phyloP scores from a whole-genome alignment of 495 filamentous ascomycete species.

The Tuber indicum region DNA sequence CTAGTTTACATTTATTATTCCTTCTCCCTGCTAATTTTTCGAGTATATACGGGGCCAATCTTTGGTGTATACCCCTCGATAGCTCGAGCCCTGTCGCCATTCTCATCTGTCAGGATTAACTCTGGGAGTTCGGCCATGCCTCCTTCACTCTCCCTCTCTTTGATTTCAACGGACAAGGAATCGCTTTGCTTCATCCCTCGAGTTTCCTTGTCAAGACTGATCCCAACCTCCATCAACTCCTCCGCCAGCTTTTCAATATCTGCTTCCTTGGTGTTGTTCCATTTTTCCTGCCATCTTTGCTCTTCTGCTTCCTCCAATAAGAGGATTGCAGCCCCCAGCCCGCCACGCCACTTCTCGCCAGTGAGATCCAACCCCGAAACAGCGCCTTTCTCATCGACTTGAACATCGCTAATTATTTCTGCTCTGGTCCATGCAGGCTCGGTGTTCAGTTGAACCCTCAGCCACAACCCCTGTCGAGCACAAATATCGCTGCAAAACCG shows the following conservation, averaged over 20 bases:
- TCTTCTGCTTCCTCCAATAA: constrained; percentile 29
- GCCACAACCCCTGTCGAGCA: constrained; percentile 67
- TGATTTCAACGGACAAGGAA: neutral
- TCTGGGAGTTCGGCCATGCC: neutral
- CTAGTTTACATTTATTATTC: neutral
- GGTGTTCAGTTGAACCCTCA: constrained; percentile 77
- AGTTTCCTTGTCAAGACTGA: constrained; percentile 43
- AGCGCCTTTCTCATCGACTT: constrained; percentile 23
- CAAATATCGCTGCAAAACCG: constrained; percentile 83
- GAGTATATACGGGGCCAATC: constrained; percentile 5
- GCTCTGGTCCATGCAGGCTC: constrained; percentile 69
- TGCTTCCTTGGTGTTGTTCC: constrained; percentile 14
- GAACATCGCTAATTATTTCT: constrained; percentile 49
- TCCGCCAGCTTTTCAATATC: constrained; percentile 33
- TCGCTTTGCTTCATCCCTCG: neutral
- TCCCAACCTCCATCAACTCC: constrained; percentile 45
- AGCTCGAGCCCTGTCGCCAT: neutral
- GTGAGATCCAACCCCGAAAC: constrained; percentile 28
- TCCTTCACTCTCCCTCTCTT: neutral
- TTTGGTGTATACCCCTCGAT: constrained; percentile 37
- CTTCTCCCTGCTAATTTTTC: neutral
- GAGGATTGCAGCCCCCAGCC: constrained; percentile 10
- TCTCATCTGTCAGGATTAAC: constrained; percentile 5
- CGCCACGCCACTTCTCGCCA: constrained; percentile 15
- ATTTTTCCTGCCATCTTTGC: constrained; percentile 4